phyloP scores from a whole-genome alignment of 208 protist genomes.

The Crithidia sp. region DNA sequence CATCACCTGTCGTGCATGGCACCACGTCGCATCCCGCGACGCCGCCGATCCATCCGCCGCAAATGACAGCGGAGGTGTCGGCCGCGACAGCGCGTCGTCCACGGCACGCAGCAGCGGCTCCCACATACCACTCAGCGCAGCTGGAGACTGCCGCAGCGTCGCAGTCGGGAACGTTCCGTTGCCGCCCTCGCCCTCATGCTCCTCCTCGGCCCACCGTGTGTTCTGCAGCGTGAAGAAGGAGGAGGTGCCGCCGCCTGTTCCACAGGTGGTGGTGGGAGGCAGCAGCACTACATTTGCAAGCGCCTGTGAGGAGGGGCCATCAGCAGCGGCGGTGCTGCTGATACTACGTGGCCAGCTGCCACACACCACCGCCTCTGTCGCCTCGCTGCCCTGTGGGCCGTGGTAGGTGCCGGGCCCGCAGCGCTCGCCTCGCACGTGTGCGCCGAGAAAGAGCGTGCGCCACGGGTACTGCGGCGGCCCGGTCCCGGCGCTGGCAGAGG shows the following conservation, averaged over 20 bases:
- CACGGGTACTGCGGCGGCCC: constrained; percentile 38
- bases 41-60: not conserved
- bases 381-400: constrained; percentile 42
- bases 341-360: constrained; percentile 47
- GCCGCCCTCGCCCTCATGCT: not conserved
- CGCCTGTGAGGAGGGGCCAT: constrained; percentile 5
- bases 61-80: not conserved
- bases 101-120: constrained; percentile 64
- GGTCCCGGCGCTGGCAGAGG: constrained; percentile 15
- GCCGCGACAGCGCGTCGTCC: constrained; percentile 34
- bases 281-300: constrained; percentile 39
- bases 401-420: constrained; percentile 42
- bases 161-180: constrained; percentile 43
- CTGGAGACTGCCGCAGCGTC: constrained; percentile 44
- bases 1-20: constrained; percentile 20
- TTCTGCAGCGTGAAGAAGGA: constrained; percentile 49
- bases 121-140: constrained; percentile 63
- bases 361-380: constrained; percentile 52
- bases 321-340: too few relatives aligned
- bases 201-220: constrained; percentile 6
- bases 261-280: constrained; percentile 2
- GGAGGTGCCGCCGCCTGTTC: constrained; percentile 1
- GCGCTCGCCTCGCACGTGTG: constrained; percentile 39
- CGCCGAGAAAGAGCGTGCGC: constrained; percentile 58
- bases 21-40: constrained; percentile 12